Percentiles rank a stretch among this genome's conserved stretches.
Evolutionary conservation across 768 basidiomycete genomes (phyloP).

Genomic region (Lanmaoa rubissima): DNA sequence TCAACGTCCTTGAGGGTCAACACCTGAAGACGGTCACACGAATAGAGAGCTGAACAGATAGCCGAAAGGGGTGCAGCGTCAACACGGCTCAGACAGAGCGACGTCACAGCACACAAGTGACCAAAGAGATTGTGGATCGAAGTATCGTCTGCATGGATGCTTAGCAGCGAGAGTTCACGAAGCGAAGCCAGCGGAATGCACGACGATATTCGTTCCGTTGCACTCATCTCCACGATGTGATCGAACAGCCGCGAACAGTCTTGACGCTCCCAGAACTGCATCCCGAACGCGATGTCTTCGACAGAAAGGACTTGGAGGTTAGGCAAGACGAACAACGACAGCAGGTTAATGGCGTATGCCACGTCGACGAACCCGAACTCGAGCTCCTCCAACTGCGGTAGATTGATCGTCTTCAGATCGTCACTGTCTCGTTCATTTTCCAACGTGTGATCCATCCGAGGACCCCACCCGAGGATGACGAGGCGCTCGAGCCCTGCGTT

Average conservation of each 20-base stretch:
- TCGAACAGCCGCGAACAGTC: slow-evolving; percentile 40
- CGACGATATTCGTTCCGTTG: background rate
- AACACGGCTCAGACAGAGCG: slow-evolving; percentile 10
- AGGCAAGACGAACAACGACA: slow-evolving; percentile 41
- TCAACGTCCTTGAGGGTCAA: slow-evolving; percentile 16
- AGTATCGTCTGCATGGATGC: background rate
- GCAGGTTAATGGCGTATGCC: slow-evolving; percentile 37
- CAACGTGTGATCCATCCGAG: slow-evolving; percentile 27
- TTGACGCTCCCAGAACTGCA: slow-evolving; percentile 33
- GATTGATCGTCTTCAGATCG: slow-evolving; percentile 18
- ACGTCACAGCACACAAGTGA: background rate
- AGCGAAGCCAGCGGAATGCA: slow-evolving; percentile 7
- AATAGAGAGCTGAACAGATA: slow-evolving; percentile 2
- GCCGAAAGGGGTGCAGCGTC: background rate
- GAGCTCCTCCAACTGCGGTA: slow-evolving; percentile 35
- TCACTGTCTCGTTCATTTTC: background rate
- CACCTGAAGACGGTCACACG: slow-evolving; percentile 3
- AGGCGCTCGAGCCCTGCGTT: slow-evolving; percentile 42
- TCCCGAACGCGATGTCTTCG: slow-evolving; percentile 45
- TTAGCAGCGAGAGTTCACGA: slow-evolving; percentile 10
- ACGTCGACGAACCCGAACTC: slow-evolving; percentile 46
- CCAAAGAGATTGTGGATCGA: slow-evolving; percentile 10
- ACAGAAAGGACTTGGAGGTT: slow-evolving; percentile 37
- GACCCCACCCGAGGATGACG: slow-evolving; percentile 54
- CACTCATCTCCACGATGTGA: slow-evolving; percentile 26